A percentile compares a stretch with the other conserved stretches of the same genome.
Conservation (phyloP, 2,329 filamentous ascomycete species). For the Talaromyces sp. region DNA sequence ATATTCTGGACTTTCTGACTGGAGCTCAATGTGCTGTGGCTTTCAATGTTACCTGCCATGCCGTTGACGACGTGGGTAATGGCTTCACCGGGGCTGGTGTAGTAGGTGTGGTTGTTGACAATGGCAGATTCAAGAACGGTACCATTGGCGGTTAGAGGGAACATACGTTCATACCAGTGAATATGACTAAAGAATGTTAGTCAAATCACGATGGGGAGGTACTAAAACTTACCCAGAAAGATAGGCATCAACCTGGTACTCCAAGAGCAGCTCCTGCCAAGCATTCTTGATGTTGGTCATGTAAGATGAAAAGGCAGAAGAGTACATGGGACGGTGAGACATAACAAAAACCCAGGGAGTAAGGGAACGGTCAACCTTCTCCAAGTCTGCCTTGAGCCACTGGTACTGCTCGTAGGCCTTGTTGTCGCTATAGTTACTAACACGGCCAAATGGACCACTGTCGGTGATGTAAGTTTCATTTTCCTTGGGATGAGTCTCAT, state of each 20-base stretch:
- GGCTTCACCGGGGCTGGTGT: constrained; percentile 46
- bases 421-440: constrained; percentile 32
- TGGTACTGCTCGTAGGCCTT: constrained; percentile 29
- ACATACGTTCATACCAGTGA: constrained; percentile 49
- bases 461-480: constrained; percentile 49
- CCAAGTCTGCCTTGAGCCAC: constrained; percentile 48
- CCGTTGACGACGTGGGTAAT: constrained; percentile 53
- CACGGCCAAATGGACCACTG: constrained; percentile 44
- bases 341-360: constrained; percentile 52
- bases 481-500: constrained; percentile 41
- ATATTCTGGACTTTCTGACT: constrained; percentile 38
- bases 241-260: constrained; percentile 49
- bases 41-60: constrained; percentile 54
- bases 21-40: constrained; percentile 41
- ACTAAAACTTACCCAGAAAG: constrained; percentile 29
- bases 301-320: constrained; percentile 35
- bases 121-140: constrained; percentile 44
- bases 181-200: constrained; percentile 35
- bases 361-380: constrained; percentile 44
- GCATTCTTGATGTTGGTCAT: constrained; percentile 45
- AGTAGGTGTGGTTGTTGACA: constrained; percentile 50
- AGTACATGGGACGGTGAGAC: constrained; percentile 47
- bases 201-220: neutral
- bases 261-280: constrained; percentile 46
- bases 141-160: constrained; percentile 37